Evolutionary conservation across 257 asterid genomes (phyloP).

Genomic region (Thymus quinquecostatus): DNA sequence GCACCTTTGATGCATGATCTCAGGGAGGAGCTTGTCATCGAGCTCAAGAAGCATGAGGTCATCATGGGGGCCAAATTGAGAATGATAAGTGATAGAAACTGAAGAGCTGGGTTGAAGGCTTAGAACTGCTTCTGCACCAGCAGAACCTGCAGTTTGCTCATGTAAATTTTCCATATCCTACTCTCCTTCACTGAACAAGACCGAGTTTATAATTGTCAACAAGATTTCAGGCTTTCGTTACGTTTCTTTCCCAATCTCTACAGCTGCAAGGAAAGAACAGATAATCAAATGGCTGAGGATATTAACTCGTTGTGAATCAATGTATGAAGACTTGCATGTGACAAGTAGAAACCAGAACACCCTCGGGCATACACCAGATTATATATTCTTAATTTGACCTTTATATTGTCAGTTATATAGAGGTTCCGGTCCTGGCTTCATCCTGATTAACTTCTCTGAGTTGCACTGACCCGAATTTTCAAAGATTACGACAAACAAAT

Average conservation of each 20-base stretch:
- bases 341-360: background rate
- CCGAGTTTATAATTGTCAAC: background rate
- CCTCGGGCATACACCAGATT: background rate
- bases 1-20: conserved; percentile 73
- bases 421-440: background rate
- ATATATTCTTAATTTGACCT: too few species aligned
- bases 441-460: background rate
- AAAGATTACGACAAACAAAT: background rate
- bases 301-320: background rate
- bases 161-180: conserved; percentile 43
- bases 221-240: conserved; percentile 12
- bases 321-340: background rate
- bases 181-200: conserved; percentile 25
- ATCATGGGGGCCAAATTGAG: conserved; percentile 69
- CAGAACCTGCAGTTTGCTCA: conserved; percentile 35
- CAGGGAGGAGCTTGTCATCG: conserved; percentile 82
- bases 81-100: conserved; percentile 67
- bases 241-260: background rate
- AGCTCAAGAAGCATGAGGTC: conserved; percentile 88
- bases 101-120: conserved; percentile 64
- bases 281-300: background rate
- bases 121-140: conserved; percentile 81
- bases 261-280: conserved; percentile 15
- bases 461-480: background rate
- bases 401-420: too few species aligned